phyloP scores from a whole-genome alignment of 768 basidiomycete genomes.

The Suillus lakei region DNA sequence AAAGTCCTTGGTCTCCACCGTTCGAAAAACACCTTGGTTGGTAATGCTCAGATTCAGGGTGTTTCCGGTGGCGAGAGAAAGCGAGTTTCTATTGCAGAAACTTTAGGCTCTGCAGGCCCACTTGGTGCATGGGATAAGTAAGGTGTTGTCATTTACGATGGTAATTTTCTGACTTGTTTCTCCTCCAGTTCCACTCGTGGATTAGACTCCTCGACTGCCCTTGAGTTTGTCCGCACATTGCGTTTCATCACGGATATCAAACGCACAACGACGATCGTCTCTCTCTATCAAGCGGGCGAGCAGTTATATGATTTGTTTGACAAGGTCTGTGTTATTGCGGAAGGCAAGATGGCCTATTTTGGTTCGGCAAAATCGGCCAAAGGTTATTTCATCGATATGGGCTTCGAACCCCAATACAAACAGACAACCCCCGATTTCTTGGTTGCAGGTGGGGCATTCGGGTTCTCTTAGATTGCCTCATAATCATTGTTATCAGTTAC shows the following conservation, averaged over 20 bases:
- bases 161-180: neutral
- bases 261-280: conserved; percentile 65
- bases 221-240: conserved; percentile 76
- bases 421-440: conserved; percentile 70
- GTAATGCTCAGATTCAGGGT: conserved; percentile 81
- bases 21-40: conserved; percentile 74
- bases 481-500: conserved; percentile 43
- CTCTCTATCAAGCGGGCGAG: conserved; percentile 87
- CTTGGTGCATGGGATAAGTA: conserved; percentile 84
- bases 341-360: conserved; percentile 63
- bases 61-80: conserved; percentile 82
- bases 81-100: conserved; percentile 79
- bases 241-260: conserved; percentile 66
- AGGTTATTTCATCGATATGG: conserved; percentile 62
- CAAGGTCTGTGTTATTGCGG: conserved; percentile 69
- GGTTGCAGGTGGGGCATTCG: conserved; percentile 36
- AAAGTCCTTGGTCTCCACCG: conserved; percentile 81
- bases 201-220: conserved; percentile 69
- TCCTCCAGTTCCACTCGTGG: conserved; percentile 67
- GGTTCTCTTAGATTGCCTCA: too few species aligned
- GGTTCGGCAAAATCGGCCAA: conserved; percentile 58
- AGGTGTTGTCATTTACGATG: too few species aligned
- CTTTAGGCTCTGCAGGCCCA: conserved; percentile 72
- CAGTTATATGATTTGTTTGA: conserved; percentile 67
- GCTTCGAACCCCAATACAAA: conserved; percentile 55